Percentiles rank a stretch among this genome's conserved stretches.
Conservation (phyloP, 2,329 filamentous ascomycete species). For the Stenocarpella maydis region DNA sequence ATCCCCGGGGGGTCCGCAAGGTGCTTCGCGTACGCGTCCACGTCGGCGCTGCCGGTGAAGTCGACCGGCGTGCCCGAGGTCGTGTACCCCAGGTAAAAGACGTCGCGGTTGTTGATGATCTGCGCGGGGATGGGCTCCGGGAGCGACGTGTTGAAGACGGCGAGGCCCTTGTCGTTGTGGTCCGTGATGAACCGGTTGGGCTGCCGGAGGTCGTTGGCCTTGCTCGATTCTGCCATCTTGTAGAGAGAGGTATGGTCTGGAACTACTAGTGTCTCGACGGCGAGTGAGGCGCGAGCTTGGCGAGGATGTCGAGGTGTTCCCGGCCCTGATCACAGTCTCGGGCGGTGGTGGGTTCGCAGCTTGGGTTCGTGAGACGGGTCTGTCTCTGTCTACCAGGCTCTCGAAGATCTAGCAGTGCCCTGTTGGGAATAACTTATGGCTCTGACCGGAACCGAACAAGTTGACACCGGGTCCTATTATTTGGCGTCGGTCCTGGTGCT, state of each 20-base stretch:
- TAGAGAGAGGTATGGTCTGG: background rate
- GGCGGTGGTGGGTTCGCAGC: background rate
- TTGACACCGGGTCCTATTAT: background rate
- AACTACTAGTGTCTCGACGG: background rate
- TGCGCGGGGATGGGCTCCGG: constrained; percentile 38
- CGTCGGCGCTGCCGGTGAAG: constrained; percentile 54
- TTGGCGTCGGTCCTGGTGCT: background rate
- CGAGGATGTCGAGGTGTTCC: background rate
- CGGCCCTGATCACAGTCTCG: background rate
- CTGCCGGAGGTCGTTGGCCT: constrained; percentile 23
- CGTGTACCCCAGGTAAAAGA: constrained; percentile 48
- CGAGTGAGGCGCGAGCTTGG: background rate
- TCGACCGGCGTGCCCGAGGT: constrained; percentile 56
- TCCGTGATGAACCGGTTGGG: constrained; percentile 45
- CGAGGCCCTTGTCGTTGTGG: constrained; percentile 45
- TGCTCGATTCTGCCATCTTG: constrained; percentile 27
- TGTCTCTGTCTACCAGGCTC: background rate
- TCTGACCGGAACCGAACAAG: background rate
- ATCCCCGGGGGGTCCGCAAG: constrained; percentile 57
- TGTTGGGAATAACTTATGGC: background rate
- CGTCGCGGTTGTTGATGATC: constrained; percentile 47
- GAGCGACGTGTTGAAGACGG: constrained; percentile 45
- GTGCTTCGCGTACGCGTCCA: constrained; percentile 53
- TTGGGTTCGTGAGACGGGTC: background rate
- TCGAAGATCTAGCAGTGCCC: background rate